These are phyloP conservation scores for Aspergillus baeticus DNA, from an alignment of 495 filamentous ascomycete species.

Conservation along the genomic window DNA sequence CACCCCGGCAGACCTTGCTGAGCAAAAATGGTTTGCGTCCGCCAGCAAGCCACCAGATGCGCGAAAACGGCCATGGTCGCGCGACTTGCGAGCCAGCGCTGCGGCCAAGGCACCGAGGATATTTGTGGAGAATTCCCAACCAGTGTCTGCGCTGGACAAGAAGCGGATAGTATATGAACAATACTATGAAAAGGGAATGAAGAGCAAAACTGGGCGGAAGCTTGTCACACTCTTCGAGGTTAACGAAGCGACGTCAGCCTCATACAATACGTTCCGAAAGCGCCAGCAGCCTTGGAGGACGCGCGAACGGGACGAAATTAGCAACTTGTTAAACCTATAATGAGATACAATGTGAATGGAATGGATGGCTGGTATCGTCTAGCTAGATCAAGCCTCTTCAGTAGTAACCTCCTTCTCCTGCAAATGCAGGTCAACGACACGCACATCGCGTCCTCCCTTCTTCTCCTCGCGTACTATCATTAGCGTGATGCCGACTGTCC, in stretches of 20 bases:
- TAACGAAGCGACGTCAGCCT: constrained; percentile 58
- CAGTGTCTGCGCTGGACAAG: neutral
- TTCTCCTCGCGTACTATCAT: constrained; percentile 9
- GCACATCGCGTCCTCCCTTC: neutral
- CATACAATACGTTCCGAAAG: too few relatives aligned
- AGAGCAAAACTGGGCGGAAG: constrained; percentile 36
- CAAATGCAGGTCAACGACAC: neutral
- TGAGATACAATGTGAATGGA: too few relatives aligned
- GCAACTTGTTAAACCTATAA: too few relatives aligned
- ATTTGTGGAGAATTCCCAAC: constrained; percentile 7
- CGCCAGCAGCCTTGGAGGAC: too few relatives aligned
- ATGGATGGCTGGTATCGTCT: too few relatives aligned
- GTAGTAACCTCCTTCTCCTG: constrained; percentile 1
- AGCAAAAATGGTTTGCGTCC: constrained; percentile 47
- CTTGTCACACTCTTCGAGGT: constrained; percentile 69
- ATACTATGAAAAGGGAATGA: constrained; percentile 20
- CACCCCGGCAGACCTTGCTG: constrained; percentile 65
- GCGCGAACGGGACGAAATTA: too few relatives aligned
- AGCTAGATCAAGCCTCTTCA: too few relatives aligned
- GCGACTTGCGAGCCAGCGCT: neutral
- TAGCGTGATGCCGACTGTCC: constrained; percentile 32
- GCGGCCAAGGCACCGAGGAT: constrained; percentile 7
- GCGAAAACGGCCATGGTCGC: neutral
- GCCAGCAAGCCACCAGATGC: constrained; percentile 17
- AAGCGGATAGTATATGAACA: constrained; percentile 17